Conservation (phyloP, 306 rosid species). For the Arachis hypogaea region DNA sequence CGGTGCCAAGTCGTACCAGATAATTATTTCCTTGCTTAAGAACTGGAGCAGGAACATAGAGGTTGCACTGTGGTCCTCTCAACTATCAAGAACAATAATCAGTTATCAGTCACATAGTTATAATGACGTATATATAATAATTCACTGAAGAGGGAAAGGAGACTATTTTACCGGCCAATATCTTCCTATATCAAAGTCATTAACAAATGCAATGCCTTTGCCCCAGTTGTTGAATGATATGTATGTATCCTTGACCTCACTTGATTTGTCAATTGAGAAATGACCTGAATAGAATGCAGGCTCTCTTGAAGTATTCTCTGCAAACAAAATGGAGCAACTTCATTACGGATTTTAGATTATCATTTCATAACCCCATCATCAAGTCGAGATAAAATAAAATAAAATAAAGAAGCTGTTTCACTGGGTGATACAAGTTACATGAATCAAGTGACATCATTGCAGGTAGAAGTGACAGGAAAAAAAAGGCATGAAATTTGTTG, state of each 20-base stretch:
- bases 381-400: slow-evolving; percentile 33
- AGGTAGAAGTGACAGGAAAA: neutral
- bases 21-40: slow-evolving; percentile 68
- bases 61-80: slow-evolving; percentile 91
- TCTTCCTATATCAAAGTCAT: slow-evolving; percentile 85
- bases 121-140: slow-evolving; percentile 14
- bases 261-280: slow-evolving; percentile 60
- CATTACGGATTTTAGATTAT: slow-evolving; percentile 33
- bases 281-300: slow-evolving; percentile 79
- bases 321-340: slow-evolving; percentile 36
- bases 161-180: slow-evolving; percentile 83
- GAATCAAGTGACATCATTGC: neutral
- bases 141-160: slow-evolving; percentile 14
- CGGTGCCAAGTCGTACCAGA: slow-evolving; percentile 59
- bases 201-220: slow-evolving; percentile 80
- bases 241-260: slow-evolving; percentile 69
- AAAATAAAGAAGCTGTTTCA: neutral
- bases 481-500: slow-evolving; percentile 4
- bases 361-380: slow-evolving; percentile 19
- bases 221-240: slow-evolving; percentile 79
- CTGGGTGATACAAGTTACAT: neutral
- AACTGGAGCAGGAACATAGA: slow-evolving; percentile 87
- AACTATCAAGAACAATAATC: slow-evolving; percentile 49
- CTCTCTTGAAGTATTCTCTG: slow-evolving; percentile 63
- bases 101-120: neutral